These are phyloP conservation scores for Pichia pseudocactophila DNA, from an alignment of 805 yeast genomes.

Conservation along the genomic window DNA sequence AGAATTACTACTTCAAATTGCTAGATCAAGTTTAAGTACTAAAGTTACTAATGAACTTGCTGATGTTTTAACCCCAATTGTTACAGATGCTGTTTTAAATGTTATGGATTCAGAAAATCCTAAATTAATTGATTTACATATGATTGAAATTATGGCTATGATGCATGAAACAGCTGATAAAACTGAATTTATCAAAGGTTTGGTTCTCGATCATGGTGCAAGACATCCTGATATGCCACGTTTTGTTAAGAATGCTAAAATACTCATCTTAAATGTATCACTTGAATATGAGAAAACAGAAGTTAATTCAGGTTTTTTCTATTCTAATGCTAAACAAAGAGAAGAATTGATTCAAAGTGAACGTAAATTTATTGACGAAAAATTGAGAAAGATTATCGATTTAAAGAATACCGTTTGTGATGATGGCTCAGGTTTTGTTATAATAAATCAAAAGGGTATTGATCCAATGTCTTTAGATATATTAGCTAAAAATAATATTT, in stretches of 20 bases:
- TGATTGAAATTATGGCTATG: conserved; percentile 98
- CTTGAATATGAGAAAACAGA: conserved; percentile 96
- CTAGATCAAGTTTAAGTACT: conserved; percentile 80
- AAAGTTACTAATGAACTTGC: conserved; percentile 73
- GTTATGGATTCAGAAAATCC: conserved; percentile 42
- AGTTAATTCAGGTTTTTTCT: conserved; percentile 91
- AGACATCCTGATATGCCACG: conserved; percentile 99
- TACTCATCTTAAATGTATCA: conserved; percentile 85
- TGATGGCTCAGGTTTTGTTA: conserved; percentile 74
- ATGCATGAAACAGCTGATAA: conserved; percentile 83
- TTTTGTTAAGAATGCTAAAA: conserved; percentile 69
- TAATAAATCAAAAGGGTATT: conserved; percentile 95
- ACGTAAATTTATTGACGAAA: conserved; percentile 89
- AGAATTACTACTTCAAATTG: conserved; percentile 84
- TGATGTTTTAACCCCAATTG: conserved; percentile 82
- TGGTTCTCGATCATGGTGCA: conserved; percentile 96
- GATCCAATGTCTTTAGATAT: conserved; percentile 97
- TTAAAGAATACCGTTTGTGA: conserved; percentile 89
- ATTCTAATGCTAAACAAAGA: conserved; percentile 91
- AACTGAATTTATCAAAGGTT: conserved; percentile 75
- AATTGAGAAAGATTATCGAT: conserved; percentile 82
- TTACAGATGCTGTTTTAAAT: conserved; percentile 88
- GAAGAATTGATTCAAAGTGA: conserved; percentile 91
- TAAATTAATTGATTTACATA: conserved; percentile 69
- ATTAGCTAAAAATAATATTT: conserved; percentile 82